Conservation (phyloP, 225 moss, liverwort and hornwort genomes). For the Pseudisothecium myosuroides region DNA sequence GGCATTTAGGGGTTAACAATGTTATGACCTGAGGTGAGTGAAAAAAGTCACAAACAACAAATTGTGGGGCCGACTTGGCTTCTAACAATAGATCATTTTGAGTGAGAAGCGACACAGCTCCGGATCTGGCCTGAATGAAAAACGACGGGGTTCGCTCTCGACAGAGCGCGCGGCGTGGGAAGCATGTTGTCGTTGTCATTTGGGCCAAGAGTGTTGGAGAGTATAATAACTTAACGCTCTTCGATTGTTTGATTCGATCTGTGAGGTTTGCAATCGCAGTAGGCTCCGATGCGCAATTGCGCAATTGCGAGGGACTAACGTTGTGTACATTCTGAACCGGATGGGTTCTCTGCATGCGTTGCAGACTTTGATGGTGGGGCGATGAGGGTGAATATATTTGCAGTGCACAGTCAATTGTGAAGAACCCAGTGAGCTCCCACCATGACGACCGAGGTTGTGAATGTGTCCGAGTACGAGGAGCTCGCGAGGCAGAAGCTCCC, state of each 20-base stretch:
- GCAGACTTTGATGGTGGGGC: constrained; percentile 9
- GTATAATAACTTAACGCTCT: no score
- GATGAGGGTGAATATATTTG: constrained; percentile 19
- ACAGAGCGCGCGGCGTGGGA: background rate
- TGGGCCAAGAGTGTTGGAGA: background rate
- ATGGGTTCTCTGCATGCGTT: background rate
- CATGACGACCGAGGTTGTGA: constrained; percentile 47
- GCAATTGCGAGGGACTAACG: background rate
- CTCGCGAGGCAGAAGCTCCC: constrained; percentile 71
- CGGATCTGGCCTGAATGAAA: no score
- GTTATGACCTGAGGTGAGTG: background rate
- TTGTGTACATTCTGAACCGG: background rate
- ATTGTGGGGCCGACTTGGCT: no score
- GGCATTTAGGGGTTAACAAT: no score
- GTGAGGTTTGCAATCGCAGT: background rate
- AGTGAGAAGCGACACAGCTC: no score
- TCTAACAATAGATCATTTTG: no score
- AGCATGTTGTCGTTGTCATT: background rate
- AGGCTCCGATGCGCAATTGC: background rate
- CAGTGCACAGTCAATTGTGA: background rate
- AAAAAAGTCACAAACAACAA: no score
- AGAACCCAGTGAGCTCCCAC: background rate
- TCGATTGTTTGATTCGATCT: background rate
- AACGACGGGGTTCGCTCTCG: no score
- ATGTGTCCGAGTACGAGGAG: constrained; percentile 55